These are phyloP conservation scores for Allium cepa DNA, from an alignment of 106 monocot species.

Conservation along the genomic window DNA sequence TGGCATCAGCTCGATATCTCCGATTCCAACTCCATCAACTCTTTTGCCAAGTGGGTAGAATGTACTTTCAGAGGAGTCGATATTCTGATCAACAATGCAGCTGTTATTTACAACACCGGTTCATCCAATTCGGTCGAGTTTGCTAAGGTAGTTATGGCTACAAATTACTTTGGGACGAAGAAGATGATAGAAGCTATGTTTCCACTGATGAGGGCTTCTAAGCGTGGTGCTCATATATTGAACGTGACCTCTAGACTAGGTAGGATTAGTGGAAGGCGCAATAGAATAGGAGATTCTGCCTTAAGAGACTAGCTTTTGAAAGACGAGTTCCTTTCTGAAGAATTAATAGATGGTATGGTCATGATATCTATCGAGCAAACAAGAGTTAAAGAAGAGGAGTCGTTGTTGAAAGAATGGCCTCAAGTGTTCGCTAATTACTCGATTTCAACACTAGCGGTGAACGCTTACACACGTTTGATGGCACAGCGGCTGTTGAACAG, in stretches of 20 bases:
- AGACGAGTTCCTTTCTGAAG: conserved; percentile 62
- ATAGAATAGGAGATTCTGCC: conserved; percentile 51
- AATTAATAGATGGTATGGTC: conserved; percentile 57
- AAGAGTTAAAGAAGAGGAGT: conserved; percentile 37
- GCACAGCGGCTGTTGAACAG: conserved; percentile 37
- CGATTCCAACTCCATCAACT: conserved; percentile 37
- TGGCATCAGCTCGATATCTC: conserved; percentile 55
- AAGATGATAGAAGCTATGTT: conserved; percentile 56
- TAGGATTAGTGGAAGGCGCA: conserved; percentile 66
- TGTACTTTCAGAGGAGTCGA: conserved; percentile 53
- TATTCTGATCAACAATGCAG: conserved; percentile 91
- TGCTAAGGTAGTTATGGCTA: conserved; percentile 63
- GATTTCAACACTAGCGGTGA: conserved; percentile 77
- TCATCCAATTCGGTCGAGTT: conserved; percentile 76
- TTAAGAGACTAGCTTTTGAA: conserved; percentile 55
- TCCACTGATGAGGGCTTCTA: conserved; percentile 71
- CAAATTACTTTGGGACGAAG: conserved; percentile 84
- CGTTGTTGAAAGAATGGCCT: conserved; percentile 62
- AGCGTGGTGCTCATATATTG: conserved; percentile 65
- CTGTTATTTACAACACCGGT: conserved; percentile 69
- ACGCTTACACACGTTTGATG: conserved; percentile 62
- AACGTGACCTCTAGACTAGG: conserved; percentile 93
- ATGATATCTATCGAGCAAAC: conserved; percentile 50
- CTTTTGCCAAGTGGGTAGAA: conserved; percentile 41
- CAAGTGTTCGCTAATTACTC: conserved; percentile 87